These are phyloP conservation scores for Tephrocybe sp. DNA, from an alignment of 768 basidiomycete species.

Conservation along the genomic window DNA sequence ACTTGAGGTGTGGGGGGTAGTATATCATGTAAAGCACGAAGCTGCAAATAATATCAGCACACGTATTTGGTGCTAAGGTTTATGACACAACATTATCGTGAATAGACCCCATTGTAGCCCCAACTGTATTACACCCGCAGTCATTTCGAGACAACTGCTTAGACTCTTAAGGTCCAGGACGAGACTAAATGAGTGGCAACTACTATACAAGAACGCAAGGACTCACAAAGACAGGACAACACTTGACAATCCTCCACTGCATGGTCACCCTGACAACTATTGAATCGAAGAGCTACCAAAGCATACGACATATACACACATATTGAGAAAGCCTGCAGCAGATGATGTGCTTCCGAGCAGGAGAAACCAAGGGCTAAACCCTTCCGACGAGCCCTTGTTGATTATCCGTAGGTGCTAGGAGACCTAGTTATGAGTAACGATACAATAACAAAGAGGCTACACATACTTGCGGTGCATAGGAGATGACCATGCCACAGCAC, in stretches of 20 bases:
- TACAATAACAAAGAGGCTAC: conserved; percentile 14
- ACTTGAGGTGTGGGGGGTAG: conserved; percentile 86
- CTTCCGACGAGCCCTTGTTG: conserved; percentile 73
- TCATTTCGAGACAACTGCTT: conserved; percentile 74
- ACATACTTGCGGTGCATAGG: conserved; percentile 80
- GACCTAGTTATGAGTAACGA: neutral
- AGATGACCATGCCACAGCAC: conserved; percentile 71
- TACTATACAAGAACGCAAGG: neutral
- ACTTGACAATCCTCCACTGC: conserved; percentile 80
- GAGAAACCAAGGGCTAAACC: conserved; percentile 90
- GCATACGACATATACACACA: conserved; percentile 42
- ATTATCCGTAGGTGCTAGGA: conserved; percentile 80
- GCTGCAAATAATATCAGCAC: conserved; percentile 39
- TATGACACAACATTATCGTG: conserved; percentile 61
- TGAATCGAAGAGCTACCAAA: neutral
- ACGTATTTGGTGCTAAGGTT: neutral
- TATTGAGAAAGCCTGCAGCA: conserved; percentile 82
- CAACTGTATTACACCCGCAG: conserved; percentile 84
- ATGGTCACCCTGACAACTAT: conserved; percentile 62
- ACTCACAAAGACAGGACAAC: conserved; percentile 78
- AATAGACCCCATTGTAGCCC: conserved; percentile 84
- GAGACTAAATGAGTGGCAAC: neutral
- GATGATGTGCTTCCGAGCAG: conserved; percentile 85
- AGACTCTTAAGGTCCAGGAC: conserved; percentile 45
- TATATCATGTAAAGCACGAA: conserved; percentile 90